phyloP scores from a whole-genome alignment of 1,284 basidiomycete genomes.

The Ceratobasidium sp. region DNA sequence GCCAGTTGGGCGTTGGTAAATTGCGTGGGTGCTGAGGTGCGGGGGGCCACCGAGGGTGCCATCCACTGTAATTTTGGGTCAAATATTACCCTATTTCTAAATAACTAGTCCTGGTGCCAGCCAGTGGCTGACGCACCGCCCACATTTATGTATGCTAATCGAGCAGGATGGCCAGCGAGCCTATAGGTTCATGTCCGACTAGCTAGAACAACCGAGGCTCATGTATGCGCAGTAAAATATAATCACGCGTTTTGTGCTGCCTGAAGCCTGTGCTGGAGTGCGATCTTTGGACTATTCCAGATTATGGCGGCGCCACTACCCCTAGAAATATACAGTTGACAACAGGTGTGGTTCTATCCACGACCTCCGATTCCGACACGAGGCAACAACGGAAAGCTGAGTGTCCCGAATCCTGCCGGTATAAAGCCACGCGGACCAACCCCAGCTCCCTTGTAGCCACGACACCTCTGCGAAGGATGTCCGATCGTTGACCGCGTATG shows the following conservation, averaged over 20 bases:
- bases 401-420: not conserved
- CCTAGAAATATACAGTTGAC: not conserved
- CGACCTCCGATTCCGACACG: not conserved
- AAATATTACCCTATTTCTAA: no score
- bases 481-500: constrained; percentile 25
- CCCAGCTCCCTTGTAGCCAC: constrained; percentile 1
- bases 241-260: not conserved
- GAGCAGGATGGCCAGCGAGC: not conserved
- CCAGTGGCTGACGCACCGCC: not conserved
- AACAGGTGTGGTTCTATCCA: not conserved
- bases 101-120: not conserved
- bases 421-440: constrained; percentile 6
- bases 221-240: not conserved
- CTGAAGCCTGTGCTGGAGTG: not conserved
- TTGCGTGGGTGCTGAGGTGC: not conserved
- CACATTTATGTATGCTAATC: not conserved
- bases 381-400: not conserved
- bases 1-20: not conserved
- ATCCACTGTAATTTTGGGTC: not conserved
- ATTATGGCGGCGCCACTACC: no score
- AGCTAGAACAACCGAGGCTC: not conserved
- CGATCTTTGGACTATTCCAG: not conserved
- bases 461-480: constrained; percentile 16
- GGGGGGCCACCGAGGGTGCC: not conserved
- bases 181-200: not conserved